phyloP scores from a whole-genome alignment of 2,329 filamentous ascomycete genomes.

The Aspergillus fijiensis region DNA sequence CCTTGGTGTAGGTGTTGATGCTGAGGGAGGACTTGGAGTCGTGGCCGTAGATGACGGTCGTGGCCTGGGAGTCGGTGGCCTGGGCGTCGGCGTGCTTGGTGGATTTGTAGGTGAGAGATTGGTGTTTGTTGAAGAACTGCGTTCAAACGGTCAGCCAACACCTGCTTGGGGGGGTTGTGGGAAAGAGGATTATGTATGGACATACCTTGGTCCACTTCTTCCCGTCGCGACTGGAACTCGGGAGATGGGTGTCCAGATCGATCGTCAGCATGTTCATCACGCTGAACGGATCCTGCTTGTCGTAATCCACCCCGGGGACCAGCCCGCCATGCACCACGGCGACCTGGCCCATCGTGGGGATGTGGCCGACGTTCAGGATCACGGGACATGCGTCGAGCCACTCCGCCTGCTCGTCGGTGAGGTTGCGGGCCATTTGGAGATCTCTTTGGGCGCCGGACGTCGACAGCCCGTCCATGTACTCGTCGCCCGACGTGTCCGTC shows the following conservation, averaged over 20 bases:
- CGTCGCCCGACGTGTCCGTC: conserved; percentile 16
- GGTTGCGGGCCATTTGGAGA: conserved; percentile 56
- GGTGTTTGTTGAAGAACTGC: conserved; percentile 54
- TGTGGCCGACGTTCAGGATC: conserved; percentile 69
- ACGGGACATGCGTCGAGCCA: conserved; percentile 73
- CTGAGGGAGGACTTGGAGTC: conserved; percentile 72
- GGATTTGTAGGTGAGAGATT: conserved; percentile 31
- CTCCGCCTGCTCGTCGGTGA: conserved; percentile 59
- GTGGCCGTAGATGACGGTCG: conserved; percentile 83
- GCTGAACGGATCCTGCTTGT: conserved; percentile 71
- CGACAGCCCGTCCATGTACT: conserved; percentile 26
- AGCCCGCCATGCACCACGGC: conserved; percentile 84
- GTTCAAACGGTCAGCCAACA: not conserved
- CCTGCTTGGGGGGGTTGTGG: not conserved
- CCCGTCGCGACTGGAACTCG: conserved; percentile 54
- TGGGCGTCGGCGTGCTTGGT: conserved; percentile 17
- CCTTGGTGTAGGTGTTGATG: conserved; percentile 70
- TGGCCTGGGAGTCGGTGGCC: conserved; percentile 39
- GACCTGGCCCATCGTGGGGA: conserved; percentile 62
- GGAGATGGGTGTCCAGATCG: conserved; percentile 60
- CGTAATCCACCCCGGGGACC: conserved; percentile 69
- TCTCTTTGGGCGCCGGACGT: conserved; percentile 33
- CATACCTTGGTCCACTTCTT: conserved; percentile 64
- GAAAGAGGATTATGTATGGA: not conserved
- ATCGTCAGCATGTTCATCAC: conserved; percentile 93